Evolutionary conservation across 306 rosid species (phyloP).

Genomic region (Alnus glutinosa): DNA sequence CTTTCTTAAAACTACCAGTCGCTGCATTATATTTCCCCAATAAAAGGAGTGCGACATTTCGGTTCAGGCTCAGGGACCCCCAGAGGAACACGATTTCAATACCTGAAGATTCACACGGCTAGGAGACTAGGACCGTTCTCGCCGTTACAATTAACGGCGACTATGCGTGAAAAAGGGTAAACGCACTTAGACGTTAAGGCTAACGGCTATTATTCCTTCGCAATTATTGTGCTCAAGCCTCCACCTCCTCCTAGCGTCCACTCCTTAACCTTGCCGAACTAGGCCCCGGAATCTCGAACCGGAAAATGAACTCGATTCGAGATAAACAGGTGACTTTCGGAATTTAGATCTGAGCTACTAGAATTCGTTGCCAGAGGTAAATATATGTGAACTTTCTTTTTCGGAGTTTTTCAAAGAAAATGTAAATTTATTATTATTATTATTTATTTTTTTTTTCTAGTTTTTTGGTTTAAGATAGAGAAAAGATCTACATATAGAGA

Average conservation of each 20-base stretch:
- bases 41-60: conserved; percentile 4
- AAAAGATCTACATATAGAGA: not conserved
- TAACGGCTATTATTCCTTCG: conserved; percentile 27
- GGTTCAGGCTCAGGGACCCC: conserved; percentile 16
- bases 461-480: not conserved
- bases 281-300: conserved; percentile 14
- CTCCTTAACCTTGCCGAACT: not conserved
- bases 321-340: conserved; percentile 13
- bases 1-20: conserved; percentile 15
- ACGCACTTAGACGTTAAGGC: conserved; percentile 22
- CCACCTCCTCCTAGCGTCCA: not conserved
- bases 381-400: not conserved
- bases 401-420: not conserved
- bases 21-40: conserved; percentile 14
- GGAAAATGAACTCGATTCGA: conserved; percentile 11
- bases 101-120: conserved; percentile 28
- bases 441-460: not conserved
- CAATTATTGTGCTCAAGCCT: conserved; percentile 36
- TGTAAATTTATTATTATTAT: not conserved
- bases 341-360: conserved; percentile 26
- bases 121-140: not conserved
- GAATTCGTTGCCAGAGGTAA: conserved; percentile 28
- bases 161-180: not conserved
- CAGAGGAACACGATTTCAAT: conserved; percentile 1
- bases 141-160: conserved; percentile 29